Evolutionary conservation across 495 filamentous ascomycete species (phyloP), one percentile per base, ranked within the genome.

Genomic region (Hypoxylon fragiforme): DNA sequence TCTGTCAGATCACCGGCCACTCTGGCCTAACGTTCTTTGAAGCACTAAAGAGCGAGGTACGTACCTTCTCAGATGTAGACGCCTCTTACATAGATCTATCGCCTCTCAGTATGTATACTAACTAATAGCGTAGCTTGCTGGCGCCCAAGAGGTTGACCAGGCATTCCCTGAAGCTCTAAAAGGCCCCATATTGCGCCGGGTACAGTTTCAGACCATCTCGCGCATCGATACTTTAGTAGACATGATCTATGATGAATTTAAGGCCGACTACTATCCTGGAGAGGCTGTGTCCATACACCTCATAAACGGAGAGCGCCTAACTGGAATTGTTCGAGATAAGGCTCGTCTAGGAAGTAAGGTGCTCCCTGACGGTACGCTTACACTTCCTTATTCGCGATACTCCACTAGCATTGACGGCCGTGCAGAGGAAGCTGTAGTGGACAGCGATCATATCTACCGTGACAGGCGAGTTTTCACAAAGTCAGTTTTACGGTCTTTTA

Each of bases 381-480:
- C 70, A 57, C 79, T 46, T 51, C 82, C 89, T 1, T 92, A 86
- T 69, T 85, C 88, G 12, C 81, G 87, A 11, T 96, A 96, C 68
- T 82, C 89, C 43, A 91, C 95, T 49, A 87, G 83, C 52, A 72
- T 95, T 21, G 75, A 85, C 28, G 80, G 86, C 46, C 77, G 81
- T 20, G 83, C 82, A 4, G 81, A 90, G 63, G 90, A 95, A 64
- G 85, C 85, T 37, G 73, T 90, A 14, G 76, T 95, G 30, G 89
- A 95, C 62, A 86, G 92, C 51, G 78, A 86, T 26, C 86, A 94
- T 57, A 85, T 98, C 57, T 85, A 80, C 34, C 87, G 94, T 13
- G 94, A 97, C 60, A 85, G 90, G 19, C 95, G 92, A 62, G 83
- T 90, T 3, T 99, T 97, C 70, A 96, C 92, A 31, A 99, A 99